Conservation (phyloP, 352 stramenopile species). For the Phytophthora sp. region DNA sequence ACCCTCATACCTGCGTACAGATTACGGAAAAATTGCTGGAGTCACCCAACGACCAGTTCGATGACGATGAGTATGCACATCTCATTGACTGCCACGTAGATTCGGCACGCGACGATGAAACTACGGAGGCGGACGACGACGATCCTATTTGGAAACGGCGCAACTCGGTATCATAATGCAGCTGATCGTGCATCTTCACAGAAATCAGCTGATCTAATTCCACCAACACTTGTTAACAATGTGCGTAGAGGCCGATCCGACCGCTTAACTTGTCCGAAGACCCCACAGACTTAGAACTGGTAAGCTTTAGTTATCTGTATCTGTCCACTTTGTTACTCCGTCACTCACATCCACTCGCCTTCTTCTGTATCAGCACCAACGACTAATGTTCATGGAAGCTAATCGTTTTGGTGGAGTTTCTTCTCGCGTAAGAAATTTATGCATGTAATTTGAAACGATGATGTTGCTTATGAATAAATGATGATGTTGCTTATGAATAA, state of each 20-base stretch:
- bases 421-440: constrained; percentile 35
- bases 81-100: constrained; percentile 77
- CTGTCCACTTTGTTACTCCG: neutral
- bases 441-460: neutral
- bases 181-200: neutral
- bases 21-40: constrained; percentile 77
- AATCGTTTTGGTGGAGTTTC: constrained; percentile 59
- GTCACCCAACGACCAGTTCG: constrained; percentile 54
- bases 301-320: constrained; percentile 9
- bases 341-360: neutral
- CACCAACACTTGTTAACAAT: neutral
- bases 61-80: constrained; percentile 65
- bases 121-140: constrained; percentile 18
- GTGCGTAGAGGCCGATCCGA: constrained; percentile 41
- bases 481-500: neutral
- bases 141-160: constrained; percentile 55
- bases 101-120: constrained; percentile 51
- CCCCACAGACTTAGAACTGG: constrained; percentile 59
- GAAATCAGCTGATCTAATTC: neutral
- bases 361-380: constrained; percentile 45
- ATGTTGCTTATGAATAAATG: neutral
- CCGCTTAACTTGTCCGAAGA: constrained; percentile 52
- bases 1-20: constrained; percentile 17
- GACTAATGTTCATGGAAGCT: constrained; percentile 67
- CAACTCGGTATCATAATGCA: constrained; percentile 31